These are phyloP conservation scores for Diplodia seriata DNA, from an alignment of 2,329 filamentous ascomycete species.

Conservation along the genomic window DNA sequence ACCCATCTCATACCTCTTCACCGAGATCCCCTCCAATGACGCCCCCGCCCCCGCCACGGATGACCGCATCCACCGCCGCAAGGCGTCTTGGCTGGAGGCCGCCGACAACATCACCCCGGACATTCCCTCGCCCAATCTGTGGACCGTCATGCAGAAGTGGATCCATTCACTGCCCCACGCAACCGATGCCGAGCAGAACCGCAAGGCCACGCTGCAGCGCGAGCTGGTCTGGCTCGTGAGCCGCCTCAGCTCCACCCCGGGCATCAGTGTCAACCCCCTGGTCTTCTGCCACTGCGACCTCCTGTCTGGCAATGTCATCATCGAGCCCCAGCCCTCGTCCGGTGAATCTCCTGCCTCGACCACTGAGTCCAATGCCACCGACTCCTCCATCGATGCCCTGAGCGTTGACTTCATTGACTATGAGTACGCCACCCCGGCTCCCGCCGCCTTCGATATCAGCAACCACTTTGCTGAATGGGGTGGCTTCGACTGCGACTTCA, in stretches of 20 bases:
- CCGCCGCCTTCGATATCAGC: conserved; percentile 92
- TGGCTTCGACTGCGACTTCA: conserved; percentile 93
- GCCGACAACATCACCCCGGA: conserved; percentile 61
- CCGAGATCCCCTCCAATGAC: conserved; percentile 41
- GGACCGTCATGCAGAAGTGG: conserved; percentile 97
- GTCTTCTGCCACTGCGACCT: conserved; percentile 96
- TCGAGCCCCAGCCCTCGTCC: conserved; percentile 63
- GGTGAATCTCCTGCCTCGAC: conserved; percentile 42
- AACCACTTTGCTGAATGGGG: conserved; percentile 99
- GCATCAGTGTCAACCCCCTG: conserved; percentile 72
- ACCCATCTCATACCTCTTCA: conserved; percentile 60
- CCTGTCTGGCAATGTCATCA: conserved; percentile 94
- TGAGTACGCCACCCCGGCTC: conserved; percentile 94
- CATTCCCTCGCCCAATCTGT: conserved; percentile 82
- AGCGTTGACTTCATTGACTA: conserved; percentile 87
- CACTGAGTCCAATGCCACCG: conserved; percentile 34
- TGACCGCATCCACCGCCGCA: conserved; percentile 43
- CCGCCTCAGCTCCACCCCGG: conserved; percentile 76
- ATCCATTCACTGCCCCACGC: conserved; percentile 79
- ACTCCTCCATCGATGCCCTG: conserved; percentile 52
- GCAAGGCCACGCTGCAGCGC: conserved; percentile 71
- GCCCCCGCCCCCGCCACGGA: conserved; percentile 39
- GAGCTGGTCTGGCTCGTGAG: conserved; percentile 75
- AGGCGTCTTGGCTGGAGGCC: conserved; percentile 43
- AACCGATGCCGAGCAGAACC: conserved; percentile 71